Base-by-base conservation (phyloP, 2,329 filamentous ascomycete genomes). In the Zymoseptoria tritici region DNA sequence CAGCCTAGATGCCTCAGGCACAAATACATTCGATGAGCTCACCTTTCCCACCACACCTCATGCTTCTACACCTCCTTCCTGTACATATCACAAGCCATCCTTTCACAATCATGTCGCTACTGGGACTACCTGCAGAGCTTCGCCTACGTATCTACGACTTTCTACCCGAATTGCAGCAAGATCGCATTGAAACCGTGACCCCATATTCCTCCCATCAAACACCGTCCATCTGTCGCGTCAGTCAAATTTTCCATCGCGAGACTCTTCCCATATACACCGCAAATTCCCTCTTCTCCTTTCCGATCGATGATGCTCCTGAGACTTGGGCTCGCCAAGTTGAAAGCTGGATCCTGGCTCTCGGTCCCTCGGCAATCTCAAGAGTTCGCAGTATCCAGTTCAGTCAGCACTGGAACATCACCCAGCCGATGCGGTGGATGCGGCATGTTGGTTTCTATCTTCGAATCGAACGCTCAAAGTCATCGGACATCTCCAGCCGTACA, bases 371-470 rank as follows among this genome's bases (percentile, higher is more conserved):
- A 16, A 31, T 68, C 19, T 59, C 62, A 20, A 58, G 60, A 20
- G 54, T 70, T 20, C 56, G 57, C 6, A 64, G 58, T 22, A 29
- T 71, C 6, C 64, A 67, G 49, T 60, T 70, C 11, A 62, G 59
- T 50, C 62, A 64, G 3, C 67, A 70, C 53, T 71, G 68, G 68
- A 53, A 56, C 9, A 57, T 66, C 9, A 55, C 54, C 1, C 54
- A 57, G 24, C 68, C 67, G 1, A 61, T 63, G 49, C 62, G 65
- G 19, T 64, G 62, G 57, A 63, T 69, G 57, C 66, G 67, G 8
- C 67, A 69, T 51, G 67, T 69, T 0, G 68, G 68, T 5, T 71
- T 71, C 56, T 70, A 71, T 51, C 21, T 71, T 0, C 61, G 61
- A 11, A 31, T 70, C 4, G 64, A 66, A 21, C 36, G 9, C 7